These are phyloP conservation scores for Isabelozyma gotoi DNA, from an alignment of 805 yeast genomes.

Conservation along the genomic window DNA sequence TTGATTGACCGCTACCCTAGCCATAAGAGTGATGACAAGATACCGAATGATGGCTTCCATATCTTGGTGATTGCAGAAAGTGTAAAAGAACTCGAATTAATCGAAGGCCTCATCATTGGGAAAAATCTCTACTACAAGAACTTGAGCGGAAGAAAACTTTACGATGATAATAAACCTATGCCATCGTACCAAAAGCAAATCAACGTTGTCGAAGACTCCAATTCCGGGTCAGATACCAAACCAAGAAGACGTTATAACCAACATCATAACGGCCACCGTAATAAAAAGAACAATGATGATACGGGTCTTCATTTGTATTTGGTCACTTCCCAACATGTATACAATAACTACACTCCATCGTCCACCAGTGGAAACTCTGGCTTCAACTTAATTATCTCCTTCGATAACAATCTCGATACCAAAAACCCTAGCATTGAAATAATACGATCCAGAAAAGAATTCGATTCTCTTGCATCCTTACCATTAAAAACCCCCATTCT, in stretches of 20 bases:
- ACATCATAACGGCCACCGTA: no score
- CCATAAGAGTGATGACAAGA: conserved; percentile 6
- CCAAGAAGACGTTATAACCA: not conserved
- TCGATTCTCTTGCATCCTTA: not conserved
- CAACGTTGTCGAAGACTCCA: not conserved
- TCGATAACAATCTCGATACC: conserved; percentile 32
- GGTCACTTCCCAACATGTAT: conserved; percentile 32
- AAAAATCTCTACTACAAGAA: conserved; percentile 63
- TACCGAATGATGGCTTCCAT: conserved; percentile 16
- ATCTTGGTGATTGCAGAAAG: conserved; percentile 54
- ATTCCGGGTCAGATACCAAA: not conserved
- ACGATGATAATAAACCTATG: conserved; percentile 36
- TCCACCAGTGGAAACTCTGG: conserved; percentile 13
- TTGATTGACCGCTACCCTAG: conserved; percentile 21
- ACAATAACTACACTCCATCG: conserved; percentile 27
- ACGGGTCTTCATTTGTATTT: conserved; percentile 20
- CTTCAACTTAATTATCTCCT: conserved; percentile 34
- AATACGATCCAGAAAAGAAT: conserved; percentile 17
- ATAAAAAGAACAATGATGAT: conserved; percentile 9
- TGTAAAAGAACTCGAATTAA: conserved; percentile 69
- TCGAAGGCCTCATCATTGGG: conserved; percentile 80
- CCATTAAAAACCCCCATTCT: conserved; percentile 28
- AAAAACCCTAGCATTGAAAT: conserved; percentile 36
- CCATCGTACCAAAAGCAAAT: conserved; percentile 1
- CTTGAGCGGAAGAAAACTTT: conserved; percentile 62